A percentile compares a stretch with the other conserved stretches of the same genome.
These are phyloP conservation scores for Globisporangium heterothallicum DNA, from an alignment of 352 stramenopile genomes.

Conservation along the genomic window DNA sequence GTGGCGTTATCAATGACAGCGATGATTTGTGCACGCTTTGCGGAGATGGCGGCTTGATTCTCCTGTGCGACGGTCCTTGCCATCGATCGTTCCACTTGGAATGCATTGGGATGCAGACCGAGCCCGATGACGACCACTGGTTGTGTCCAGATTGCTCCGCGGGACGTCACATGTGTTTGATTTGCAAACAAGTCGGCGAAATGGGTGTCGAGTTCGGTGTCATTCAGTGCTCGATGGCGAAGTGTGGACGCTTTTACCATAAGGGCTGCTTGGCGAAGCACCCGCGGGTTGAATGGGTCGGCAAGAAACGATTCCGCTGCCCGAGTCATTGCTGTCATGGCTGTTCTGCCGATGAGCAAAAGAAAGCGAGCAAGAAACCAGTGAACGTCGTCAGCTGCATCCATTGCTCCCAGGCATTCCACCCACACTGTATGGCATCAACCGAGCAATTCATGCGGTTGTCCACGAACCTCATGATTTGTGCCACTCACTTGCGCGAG, in stretches of 20 bases:
- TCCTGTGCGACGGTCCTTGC: slow-evolving; percentile 90
- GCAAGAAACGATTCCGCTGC: slow-evolving; percentile 86
- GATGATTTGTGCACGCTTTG: slow-evolving; percentile 91
- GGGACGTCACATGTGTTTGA: slow-evolving; percentile 89
- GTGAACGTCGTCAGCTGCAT: slow-evolving; percentile 73
- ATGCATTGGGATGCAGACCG: slow-evolving; percentile 83
- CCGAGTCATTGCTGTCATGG: slow-evolving; percentile 87
- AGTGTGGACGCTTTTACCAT: slow-evolving; percentile 93
- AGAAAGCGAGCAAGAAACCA: slow-evolving; percentile 36
- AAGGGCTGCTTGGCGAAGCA: slow-evolving; percentile 78
- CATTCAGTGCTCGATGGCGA: slow-evolving; percentile 87
- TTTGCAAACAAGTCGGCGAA: slow-evolving; percentile 89
- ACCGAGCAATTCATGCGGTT: slow-evolving; percentile 76
- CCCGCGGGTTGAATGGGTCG: slow-evolving; percentile 78
- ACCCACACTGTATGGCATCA: slow-evolving; percentile 73
- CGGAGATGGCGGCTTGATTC: slow-evolving; percentile 86
- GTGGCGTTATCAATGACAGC: slow-evolving; percentile 73
- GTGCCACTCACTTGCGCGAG: slow-evolving; percentile 66
- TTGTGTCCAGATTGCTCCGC: slow-evolving; percentile 87
- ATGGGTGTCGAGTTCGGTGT: slow-evolving; percentile 88
- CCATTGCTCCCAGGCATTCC: slow-evolving; percentile 81
- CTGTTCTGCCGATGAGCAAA: slow-evolving; percentile 34
- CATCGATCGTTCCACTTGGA: slow-evolving; percentile 92
- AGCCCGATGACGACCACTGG: slow-evolving; percentile 85
- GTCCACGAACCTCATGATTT: slow-evolving; percentile 87